A percentile compares a stretch with the other conserved stretches of the same genome.
Evolutionary conservation across 2,329 filamentous ascomycete genomes (phyloP).

Genomic region (Cladosporium sp.): DNA sequence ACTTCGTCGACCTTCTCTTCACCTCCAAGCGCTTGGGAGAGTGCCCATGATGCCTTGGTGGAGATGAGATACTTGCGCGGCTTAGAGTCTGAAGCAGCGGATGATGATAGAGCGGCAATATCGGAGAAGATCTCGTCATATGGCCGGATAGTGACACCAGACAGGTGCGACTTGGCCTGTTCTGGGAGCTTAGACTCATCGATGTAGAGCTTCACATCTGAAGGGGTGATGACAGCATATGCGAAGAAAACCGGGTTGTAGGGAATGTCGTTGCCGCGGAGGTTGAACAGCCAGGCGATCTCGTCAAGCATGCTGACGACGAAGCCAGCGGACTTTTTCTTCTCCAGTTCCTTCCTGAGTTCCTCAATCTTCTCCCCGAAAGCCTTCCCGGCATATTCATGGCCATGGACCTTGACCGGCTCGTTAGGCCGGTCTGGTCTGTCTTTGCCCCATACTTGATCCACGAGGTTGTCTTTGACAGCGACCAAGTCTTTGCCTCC

Average conservation of each 20-base stretch:
- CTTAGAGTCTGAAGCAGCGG: constrained; percentile 27
- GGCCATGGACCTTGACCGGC: constrained; percentile 65
- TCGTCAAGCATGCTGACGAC: constrained; percentile 95
- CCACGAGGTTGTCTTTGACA: constrained; percentile 80
- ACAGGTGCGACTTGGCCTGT: constrained; percentile 66
- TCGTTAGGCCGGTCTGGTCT: constrained; percentile 73
- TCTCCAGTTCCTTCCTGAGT: constrained; percentile 83
- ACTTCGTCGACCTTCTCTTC: constrained; percentile 80
- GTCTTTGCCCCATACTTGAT: constrained; percentile 75
- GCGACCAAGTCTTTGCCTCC: constrained; percentile 73
- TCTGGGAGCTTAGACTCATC: constrained; percentile 72
- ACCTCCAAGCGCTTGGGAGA: constrained; percentile 81
- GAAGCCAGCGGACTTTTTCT: constrained; percentile 82
- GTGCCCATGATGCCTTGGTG: constrained; percentile 86
- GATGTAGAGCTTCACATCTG: constrained; percentile 73
- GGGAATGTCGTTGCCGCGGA: constrained; percentile 89
- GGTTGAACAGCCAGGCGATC: constrained; percentile 97
- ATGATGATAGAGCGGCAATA: constrained; percentile 58
- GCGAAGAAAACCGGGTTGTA: constrained; percentile 99
- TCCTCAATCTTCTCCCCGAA: constrained; percentile 80
- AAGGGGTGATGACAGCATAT: constrained; percentile 82
- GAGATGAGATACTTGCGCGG: constrained; percentile 75
- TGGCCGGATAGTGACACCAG: constrained; percentile 69
- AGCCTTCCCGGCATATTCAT: constrained; percentile 75
- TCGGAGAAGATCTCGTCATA: constrained; percentile 81